Conservation (phyloP, 768 basidiomycete species). For the Pleurotus djamor region DNA sequence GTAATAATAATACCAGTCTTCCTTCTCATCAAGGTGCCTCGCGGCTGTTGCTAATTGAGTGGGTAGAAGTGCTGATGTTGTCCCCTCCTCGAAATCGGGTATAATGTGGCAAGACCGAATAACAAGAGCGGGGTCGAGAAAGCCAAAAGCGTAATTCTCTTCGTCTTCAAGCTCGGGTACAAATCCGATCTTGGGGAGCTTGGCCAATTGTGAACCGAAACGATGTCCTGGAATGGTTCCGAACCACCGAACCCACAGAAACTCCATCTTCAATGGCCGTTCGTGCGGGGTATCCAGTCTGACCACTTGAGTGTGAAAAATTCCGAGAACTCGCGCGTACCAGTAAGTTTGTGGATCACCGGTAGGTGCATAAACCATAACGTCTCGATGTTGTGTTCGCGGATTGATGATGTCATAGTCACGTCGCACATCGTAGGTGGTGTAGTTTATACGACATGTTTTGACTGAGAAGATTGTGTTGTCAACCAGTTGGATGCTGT, state of each 20-base stretch:
- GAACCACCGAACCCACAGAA: conserved; percentile 14
- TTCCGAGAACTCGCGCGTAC: conserved; percentile 17
- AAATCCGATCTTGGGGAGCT: neutral
- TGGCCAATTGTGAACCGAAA: neutral
- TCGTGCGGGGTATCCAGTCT: neutral
- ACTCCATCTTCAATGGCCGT: conserved; percentile 8
- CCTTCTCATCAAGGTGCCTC: neutral
- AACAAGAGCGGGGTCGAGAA: conserved; percentile 16
- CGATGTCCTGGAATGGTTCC: neutral
- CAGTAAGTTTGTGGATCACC: conserved; percentile 11
- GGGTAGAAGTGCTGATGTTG: neutral
- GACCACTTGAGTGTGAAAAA: conserved; percentile 18
- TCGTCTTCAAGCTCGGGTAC: neutral
- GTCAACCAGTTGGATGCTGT: conserved; percentile 10
- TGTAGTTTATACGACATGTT: conserved; percentile 22
- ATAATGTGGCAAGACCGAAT: conserved; percentile 15
- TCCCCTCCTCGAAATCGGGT: conserved; percentile 10
- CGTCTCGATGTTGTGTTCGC: conserved; percentile 16
- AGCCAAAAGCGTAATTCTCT: conserved; percentile 15
- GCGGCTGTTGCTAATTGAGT: neutral
- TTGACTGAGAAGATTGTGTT: conserved; percentile 23
- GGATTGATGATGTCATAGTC: conserved; percentile 30
- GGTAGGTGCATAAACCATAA: conserved; percentile 18
- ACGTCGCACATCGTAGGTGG: conserved; percentile 22
- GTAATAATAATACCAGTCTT: conserved; percentile 6